Evolutionary conservation across 2,329 filamentous ascomycete genomes (phyloP).

Genomic region (Aspergillus fijiensis): DNA sequence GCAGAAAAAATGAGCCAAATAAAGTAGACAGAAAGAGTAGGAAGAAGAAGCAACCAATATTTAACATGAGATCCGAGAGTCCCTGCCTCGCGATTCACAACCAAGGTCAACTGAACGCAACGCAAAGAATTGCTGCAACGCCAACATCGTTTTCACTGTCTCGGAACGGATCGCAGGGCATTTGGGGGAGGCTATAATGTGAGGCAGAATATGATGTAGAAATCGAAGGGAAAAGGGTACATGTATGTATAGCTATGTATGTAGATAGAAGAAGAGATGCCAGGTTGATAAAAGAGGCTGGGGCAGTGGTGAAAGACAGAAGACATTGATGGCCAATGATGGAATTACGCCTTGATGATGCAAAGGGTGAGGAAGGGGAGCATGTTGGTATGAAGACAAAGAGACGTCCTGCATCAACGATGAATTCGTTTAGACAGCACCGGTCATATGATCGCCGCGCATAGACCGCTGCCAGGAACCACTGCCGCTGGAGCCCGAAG

Average conservation of each 20-base stretch:
- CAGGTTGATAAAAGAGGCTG: neutral
- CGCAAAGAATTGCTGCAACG: neutral
- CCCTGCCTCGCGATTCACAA: neutral
- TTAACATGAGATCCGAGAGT: neutral
- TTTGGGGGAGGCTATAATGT: neutral
- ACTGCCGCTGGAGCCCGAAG: constrained; percentile 54
- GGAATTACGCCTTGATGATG: neutral
- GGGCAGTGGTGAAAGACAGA: neutral
- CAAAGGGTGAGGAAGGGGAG: neutral
- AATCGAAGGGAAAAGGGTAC: neutral
- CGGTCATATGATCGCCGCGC: constrained; percentile 21
- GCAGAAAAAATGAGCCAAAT: neutral
- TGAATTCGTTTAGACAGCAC: constrained; percentile 10
- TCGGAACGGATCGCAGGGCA: neutral
- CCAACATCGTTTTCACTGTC: neutral
- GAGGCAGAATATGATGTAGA: no score
- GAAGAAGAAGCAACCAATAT: neutral
- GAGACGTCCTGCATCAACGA: neutral
- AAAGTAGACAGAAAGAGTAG: neutral
- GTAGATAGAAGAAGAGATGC: neutral
- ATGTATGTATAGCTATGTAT: neutral
- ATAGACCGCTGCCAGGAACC: constrained; percentile 26
- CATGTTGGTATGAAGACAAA: neutral
- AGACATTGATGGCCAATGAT: neutral
- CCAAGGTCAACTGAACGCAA: neutral